Conservation (phyloP, 345 rosid genomes). For the Bruguiera sexangula region DNA sequence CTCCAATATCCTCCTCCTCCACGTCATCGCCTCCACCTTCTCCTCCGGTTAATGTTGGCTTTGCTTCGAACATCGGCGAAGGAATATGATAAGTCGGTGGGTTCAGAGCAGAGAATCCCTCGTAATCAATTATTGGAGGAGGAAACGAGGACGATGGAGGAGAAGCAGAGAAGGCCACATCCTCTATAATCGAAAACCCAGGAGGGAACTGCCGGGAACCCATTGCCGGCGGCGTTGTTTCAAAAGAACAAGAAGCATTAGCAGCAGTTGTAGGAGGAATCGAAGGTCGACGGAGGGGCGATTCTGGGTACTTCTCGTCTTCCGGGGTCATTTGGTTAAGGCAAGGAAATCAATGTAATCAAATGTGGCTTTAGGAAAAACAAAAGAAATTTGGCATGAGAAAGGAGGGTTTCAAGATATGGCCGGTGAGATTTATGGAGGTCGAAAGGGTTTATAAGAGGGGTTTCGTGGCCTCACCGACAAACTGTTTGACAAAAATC, state of each 20-base stretch:
- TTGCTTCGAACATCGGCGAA: conserved; percentile 13
- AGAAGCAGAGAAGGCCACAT: conserved; percentile 25
- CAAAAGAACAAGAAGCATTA: conserved; percentile 11
- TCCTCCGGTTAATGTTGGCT: not conserved
- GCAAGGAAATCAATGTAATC: not conserved
- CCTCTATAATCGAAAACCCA: conserved; percentile 27
- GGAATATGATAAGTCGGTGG: not conserved
- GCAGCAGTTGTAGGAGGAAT: conserved; percentile 2
- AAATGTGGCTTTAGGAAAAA: not conserved
- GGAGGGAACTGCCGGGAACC: conserved; percentile 24
- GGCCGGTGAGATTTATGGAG: not conserved
- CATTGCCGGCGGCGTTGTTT: conserved; percentile 11
- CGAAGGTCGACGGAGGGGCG: conserved; percentile 17
- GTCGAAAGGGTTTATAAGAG: conserved; percentile 16
- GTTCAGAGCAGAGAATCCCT: conserved; percentile 17
- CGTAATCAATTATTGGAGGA: conserved; percentile 22
- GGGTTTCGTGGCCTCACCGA: conserved; percentile 35
- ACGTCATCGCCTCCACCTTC: conserved; percentile 2
- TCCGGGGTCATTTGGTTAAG: conserved; percentile 34
- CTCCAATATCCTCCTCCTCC: not conserved
- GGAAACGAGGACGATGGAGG: conserved; percentile 21
- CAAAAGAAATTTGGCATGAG: not conserved
- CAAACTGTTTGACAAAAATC: conserved; percentile 47
- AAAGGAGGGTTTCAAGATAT: not conserved
- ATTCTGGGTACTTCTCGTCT: conserved; percentile 18